Evolutionary conservation across 2,329 filamentous ascomycete genomes (phyloP).

Genomic region (Cadophora sp.): DNA sequence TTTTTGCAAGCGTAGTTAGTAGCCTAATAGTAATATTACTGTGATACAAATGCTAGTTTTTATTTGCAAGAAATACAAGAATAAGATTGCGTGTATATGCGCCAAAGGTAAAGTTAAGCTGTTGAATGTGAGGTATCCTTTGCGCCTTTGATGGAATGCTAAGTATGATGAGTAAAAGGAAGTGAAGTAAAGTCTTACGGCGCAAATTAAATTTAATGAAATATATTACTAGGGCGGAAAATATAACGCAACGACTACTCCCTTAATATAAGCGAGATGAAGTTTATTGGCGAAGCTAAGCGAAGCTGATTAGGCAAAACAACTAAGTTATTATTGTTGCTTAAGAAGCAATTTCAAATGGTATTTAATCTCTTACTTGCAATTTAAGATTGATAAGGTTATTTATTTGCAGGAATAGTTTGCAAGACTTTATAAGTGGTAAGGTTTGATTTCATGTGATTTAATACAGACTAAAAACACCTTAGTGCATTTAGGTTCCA

Average conservation of each 20-base stretch:
- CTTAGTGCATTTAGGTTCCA: conserved; percentile 25
- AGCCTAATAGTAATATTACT: no score
- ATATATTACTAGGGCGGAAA: background rate
- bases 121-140: no score
- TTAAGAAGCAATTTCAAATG: conserved; percentile 15
- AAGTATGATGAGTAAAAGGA: no score
- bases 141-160: no score
- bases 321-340: conserved; percentile 15
- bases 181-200: no score
- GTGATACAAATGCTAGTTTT: no score
- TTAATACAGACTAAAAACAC: conserved; percentile 22
- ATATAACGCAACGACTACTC: background rate
- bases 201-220: background rate
- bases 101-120: no score
- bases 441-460: conserved; percentile 24
- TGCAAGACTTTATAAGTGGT: conserved; percentile 21
- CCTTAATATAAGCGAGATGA: background rate
- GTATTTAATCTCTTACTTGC: conserved; percentile 21
- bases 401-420: conserved; percentile 19
- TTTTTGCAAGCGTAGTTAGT: no score
- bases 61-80: no score
- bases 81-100: no score
- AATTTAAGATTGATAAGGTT: conserved; percentile 22
- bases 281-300: conserved; percentile 12
- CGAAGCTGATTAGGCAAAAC: conserved; percentile 15